phyloP scores from a whole-genome alignment of 805 yeast genomes.

The Ogataea nitratoaversa region DNA sequence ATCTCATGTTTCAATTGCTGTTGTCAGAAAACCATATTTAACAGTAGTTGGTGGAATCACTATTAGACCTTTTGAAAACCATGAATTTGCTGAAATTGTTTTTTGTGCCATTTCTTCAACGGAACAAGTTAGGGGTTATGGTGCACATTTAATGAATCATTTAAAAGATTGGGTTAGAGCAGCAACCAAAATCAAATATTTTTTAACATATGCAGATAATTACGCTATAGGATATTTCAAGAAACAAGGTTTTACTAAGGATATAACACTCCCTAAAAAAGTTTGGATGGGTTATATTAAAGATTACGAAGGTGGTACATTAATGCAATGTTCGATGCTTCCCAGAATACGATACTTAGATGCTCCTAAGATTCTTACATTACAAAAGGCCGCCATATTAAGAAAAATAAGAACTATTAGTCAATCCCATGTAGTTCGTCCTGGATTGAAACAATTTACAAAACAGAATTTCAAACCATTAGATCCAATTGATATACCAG shows the following conservation, averaged over 20 bases:
- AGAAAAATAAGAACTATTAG: slow-evolving; percentile 77
- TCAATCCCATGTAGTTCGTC: slow-evolving; percentile 72
- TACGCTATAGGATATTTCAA: slow-evolving; percentile 98
- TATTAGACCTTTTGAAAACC: slow-evolving; percentile 84
- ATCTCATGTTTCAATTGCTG: slow-evolving; percentile 93
- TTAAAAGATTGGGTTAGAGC: slow-evolving; percentile 90
- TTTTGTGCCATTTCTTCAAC: slow-evolving; percentile 97
- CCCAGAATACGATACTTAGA: slow-evolving; percentile 87
- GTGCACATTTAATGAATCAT: slow-evolving; percentile 98
- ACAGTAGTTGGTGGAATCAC: slow-evolving; percentile 98
- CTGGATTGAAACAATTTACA: slow-evolving; percentile 74
- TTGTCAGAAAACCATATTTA: slow-evolving; percentile 77
- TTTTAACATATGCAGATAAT: slow-evolving; percentile 95
- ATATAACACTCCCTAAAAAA: slow-evolving; percentile 76
- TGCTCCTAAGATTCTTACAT: slow-evolving; percentile 73
- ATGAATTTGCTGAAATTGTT: slow-evolving; percentile 96
- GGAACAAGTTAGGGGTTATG: slow-evolving; percentile 97
- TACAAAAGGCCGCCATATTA: slow-evolving; percentile 90
- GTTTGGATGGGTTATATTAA: slow-evolving; percentile 98
- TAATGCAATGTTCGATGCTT: slow-evolving; percentile 95
- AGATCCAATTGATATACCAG: slow-evolving; percentile 87
- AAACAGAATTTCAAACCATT: slow-evolving; percentile 43
- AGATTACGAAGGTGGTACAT: slow-evolving; percentile 98
- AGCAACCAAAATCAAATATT: slow-evolving; percentile 80
- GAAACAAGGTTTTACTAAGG: slow-evolving; percentile 97